Evolutionary conservation across 345 rosid species (phyloP).

Genomic region (Cardamine chenopodiifolia): DNA sequence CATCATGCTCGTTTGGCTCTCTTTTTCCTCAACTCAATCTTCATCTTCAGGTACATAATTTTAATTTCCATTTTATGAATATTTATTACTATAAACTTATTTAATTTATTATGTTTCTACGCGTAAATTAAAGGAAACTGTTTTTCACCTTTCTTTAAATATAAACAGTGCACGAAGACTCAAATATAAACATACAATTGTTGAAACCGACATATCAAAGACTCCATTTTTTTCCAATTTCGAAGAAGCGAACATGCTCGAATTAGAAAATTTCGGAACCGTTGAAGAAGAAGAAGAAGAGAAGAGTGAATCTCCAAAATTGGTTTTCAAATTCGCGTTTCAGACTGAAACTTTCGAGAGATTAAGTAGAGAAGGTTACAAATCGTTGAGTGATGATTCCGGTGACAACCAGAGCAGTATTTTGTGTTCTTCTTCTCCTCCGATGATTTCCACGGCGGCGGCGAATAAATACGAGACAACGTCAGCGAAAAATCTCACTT

Average conservation of each 20-base stretch:
- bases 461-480: slow-evolving; percentile 48
- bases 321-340: slow-evolving; percentile 70
- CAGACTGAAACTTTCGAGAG: slow-evolving; percentile 60
- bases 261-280: not conserved
- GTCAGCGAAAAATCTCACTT: slow-evolving; percentile 46
- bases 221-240: not conserved
- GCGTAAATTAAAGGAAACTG: slow-evolving; percentile 21
- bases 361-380: slow-evolving; percentile 41
- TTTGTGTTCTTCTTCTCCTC: slow-evolving; percentile 31
- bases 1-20: slow-evolving; percentile 52
- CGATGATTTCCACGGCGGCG: slow-evolving; percentile 33
- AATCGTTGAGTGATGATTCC: slow-evolving; percentile 11
- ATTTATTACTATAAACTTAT: not conserved
- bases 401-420: slow-evolving; percentile 18
- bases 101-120: not conserved
- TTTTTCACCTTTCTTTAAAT: not conserved
- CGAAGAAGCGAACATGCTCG: slow-evolving; percentile 18
- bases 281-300: slow-evolving; percentile 26
- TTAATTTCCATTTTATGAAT: not conserved
- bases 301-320: slow-evolving; percentile 49
- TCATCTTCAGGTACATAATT: slow-evolving; percentile 21
- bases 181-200: slow-evolving; percentile 8
- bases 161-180: slow-evolving; percentile 43
- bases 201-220: slow-evolving; percentile 37
- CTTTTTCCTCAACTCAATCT: slow-evolving; percentile 52